Evolutionary conservation across 1,284 basidiomycete genomes (phyloP).

Genomic region (Ganoderma meredithae): DNA sequence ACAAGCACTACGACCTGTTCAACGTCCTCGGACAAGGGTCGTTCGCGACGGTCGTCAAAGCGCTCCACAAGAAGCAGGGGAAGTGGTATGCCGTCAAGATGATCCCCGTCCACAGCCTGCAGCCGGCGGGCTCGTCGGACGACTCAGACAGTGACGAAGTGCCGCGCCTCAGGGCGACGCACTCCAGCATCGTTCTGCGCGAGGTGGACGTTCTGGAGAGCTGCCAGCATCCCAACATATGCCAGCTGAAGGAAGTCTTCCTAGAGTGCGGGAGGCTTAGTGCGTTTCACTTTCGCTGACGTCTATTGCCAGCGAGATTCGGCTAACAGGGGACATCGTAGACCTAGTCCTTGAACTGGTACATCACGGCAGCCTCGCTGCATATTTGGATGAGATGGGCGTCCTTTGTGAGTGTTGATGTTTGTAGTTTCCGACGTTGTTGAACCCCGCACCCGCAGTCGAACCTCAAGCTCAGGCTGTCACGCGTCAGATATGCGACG

Average conservation of each 20-base stretch:
- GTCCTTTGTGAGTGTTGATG: slow-evolving; percentile 59
- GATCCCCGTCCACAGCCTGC: slow-evolving; percentile 60
- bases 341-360: slow-evolving; percentile 26
- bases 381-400: slow-evolving; percentile 69
- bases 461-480: slow-evolving; percentile 67
- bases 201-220: slow-evolving; percentile 84
- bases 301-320: background rate
- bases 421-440: background rate
- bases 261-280: slow-evolving; percentile 71
- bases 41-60: slow-evolving; percentile 82
- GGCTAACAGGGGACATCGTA: background rate
- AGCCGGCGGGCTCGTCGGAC: slow-evolving; percentile 16
- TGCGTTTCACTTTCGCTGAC: slow-evolving; percentile 41
- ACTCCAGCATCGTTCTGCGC: slow-evolving; percentile 41
- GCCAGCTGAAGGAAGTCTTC: slow-evolving; percentile 83
- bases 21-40: slow-evolving; percentile 80
- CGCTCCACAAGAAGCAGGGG: slow-evolving; percentile 66
- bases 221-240: slow-evolving; percentile 84
- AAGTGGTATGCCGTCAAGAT: slow-evolving; percentile 80
- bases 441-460: slow-evolving; percentile 44
- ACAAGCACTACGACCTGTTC: slow-evolving; percentile 68
- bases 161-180: slow-evolving; percentile 48
- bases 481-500: slow-evolving; percentile 78
- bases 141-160: slow-evolving; percentile 2
- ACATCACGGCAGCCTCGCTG: slow-evolving; percentile 46